Base-by-base conservation (phyloP, 2,329 filamentous ascomycete species). In the Parafenestella ontariensis region DNA sequence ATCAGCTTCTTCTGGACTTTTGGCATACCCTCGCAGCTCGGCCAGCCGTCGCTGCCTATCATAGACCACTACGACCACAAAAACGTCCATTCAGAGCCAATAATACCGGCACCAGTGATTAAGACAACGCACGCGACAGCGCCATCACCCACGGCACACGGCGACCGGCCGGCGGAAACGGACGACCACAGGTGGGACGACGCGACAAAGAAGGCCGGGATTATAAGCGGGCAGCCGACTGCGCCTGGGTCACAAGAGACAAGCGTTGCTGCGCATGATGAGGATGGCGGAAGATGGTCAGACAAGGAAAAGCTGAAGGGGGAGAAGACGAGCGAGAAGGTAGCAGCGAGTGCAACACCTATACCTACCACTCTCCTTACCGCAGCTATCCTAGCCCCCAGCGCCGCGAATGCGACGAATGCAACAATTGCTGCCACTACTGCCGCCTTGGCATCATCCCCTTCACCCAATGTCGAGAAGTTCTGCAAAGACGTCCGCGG, bases 1-100 rank as follows among this genome's bases (percentile, higher is more conserved):
- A 21, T 73, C 24, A 68, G 58, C 54, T 71, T 74, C 55, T 56
- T 74, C 23, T 73, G 70, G 70, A 69, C 69, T 1, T 66, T 62
- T 45, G 71, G 68, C 23, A 55, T 69, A 17, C 67, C 71, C 6
- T 49, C 53, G 28, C 65, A 61, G 17, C 48, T 61, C 23, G 58
- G 54, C 2, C 45, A 57, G 24, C 66, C 67, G 1, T 44, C 57
- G 20, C 45, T 62, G 17, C 70, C 69, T 2, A 58, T 68, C 3
- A 63, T 71, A 44, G 53, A 63, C 28, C 65, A 71, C 24, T 64
- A 66, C 41, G 56, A 56, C 17, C 55, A 65, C 20, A 57, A 61
- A 18, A 68, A 69, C 24, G 56, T 64, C 5, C 55, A 66, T 28
- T 54, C 49, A 20, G 59, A 59, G 9, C 58, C 64, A 4, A 59